phyloP scores from a whole-genome alignment of 257 asterid genomes.

The Gynochthodes officinalis region DNA sequence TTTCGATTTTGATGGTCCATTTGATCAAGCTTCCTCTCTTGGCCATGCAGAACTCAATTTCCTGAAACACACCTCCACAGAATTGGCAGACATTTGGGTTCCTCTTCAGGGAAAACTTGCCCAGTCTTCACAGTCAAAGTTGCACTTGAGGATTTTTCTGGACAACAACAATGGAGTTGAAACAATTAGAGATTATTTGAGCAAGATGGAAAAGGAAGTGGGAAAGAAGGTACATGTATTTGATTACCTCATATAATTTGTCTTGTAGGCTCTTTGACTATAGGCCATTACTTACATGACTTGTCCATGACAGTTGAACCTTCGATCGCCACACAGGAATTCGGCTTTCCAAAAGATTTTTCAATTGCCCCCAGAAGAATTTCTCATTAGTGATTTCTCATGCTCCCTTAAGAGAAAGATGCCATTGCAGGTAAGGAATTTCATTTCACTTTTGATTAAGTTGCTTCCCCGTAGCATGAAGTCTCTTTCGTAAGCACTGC shows the following conservation, averaged over 20 bases:
- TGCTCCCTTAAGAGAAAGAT: constrained; percentile 83
- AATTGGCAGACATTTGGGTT: constrained; percentile 87
- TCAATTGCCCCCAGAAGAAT: constrained; percentile 86
- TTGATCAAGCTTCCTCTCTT: constrained; percentile 67
- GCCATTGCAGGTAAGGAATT: constrained; percentile 70
- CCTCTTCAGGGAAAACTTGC: constrained; percentile 87
- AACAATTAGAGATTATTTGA: constrained; percentile 77
- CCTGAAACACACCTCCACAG: constrained; percentile 71
- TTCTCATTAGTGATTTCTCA: constrained; percentile 78
- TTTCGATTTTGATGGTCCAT: constrained; percentile 82
- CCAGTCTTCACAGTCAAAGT: constrained; percentile 66
- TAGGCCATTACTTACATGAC: not conserved
- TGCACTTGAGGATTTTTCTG: constrained; percentile 80
- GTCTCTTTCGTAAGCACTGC: not conserved
- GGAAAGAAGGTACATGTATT: constrained; percentile 70
- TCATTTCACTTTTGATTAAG: not conserved
- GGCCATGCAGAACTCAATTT: constrained; percentile 90
- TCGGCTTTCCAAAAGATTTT: constrained; percentile 74
- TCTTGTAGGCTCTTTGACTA: not conserved
- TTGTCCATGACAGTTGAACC: constrained; percentile 60
- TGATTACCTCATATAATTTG: not conserved
- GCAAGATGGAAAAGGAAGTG: constrained; percentile 81
- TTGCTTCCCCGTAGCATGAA: not conserved
- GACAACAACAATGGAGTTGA: constrained; percentile 88
- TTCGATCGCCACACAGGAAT: constrained; percentile 78